Percentiles rank a stretch among this genome's conserved stretches.
phyloP scores from a whole-genome alignment of 106 monocot species.

The Phalaenopsis aphrodite region DNA sequence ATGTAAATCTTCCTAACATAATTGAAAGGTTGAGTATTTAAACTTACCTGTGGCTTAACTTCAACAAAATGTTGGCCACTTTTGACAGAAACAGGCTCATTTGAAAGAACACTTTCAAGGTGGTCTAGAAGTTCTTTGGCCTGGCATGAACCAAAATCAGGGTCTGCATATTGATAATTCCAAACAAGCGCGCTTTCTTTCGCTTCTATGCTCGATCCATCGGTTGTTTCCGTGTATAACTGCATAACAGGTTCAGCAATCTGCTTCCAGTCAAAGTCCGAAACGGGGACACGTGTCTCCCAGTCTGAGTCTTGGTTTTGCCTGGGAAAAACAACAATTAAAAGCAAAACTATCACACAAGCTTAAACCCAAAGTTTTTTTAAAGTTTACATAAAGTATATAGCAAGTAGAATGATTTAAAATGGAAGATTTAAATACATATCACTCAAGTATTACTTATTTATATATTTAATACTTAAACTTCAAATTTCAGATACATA shows the following conservation, averaged over 20 bases:
- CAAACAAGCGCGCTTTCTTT: slow-evolving; percentile 59
- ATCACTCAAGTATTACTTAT: too few species aligned
- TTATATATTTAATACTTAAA: too few species aligned
- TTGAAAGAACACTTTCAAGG: slow-evolving; percentile 50
- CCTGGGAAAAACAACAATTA: slow-evolving; percentile 14
- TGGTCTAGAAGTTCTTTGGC: slow-evolving; percentile 58
- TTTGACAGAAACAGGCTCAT: slow-evolving; percentile 51
- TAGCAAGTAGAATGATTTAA: background rate
- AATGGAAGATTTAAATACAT: background rate
- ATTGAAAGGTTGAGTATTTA: background rate
- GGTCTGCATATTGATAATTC: slow-evolving; percentile 50
- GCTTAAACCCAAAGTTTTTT: background rate
- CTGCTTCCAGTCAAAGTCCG: slow-evolving; percentile 42
- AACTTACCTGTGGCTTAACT: slow-evolving; percentile 48
- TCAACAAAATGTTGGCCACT: slow-evolving; percentile 52
- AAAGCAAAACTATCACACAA: background rate
- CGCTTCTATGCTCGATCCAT: slow-evolving; percentile 43
- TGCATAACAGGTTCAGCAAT: slow-evolving; percentile 57
- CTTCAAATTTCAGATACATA: too few species aligned
- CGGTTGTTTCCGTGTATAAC: slow-evolving; percentile 50
- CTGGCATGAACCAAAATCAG: slow-evolving; percentile 46
- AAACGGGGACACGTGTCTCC: background rate
- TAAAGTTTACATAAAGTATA: too few species aligned
- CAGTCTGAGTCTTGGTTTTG: background rate
- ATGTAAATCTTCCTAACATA: background rate